Conservation (phyloP, 257 asterid species). For the Ehretia macrophylla region DNA sequence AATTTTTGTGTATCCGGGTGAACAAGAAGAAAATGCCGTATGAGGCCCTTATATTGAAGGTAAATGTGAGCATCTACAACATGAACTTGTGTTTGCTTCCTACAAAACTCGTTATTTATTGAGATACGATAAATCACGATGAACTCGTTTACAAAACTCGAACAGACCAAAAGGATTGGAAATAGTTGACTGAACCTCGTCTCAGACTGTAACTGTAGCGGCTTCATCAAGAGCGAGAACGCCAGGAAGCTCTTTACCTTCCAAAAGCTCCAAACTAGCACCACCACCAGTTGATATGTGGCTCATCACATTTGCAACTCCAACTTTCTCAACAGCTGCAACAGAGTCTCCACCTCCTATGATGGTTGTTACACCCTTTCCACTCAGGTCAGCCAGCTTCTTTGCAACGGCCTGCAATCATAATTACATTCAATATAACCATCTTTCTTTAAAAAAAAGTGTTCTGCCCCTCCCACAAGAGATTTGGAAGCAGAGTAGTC, state of each 20-base stretch:
- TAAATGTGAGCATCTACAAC: constrained; percentile 34
- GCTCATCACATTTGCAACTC: constrained; percentile 77
- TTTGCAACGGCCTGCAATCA: constrained; percentile 62
- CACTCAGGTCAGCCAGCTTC: constrained; percentile 74
- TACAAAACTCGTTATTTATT: constrained; percentile 13
- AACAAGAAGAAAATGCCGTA: too few relatives aligned
- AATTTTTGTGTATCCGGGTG: too few relatives aligned
- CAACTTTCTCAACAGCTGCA: constrained; percentile 87
- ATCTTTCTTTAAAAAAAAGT: background rate
- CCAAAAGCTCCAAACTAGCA: constrained; percentile 86
- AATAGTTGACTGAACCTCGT: constrained; percentile 16
- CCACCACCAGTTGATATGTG: constrained; percentile 95
- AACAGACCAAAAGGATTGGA: constrained; percentile 20
- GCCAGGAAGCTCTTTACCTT: constrained; percentile 80
- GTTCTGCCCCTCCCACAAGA: too few relatives aligned
- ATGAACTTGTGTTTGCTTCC: constrained; percentile 30
- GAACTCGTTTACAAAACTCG: constrained; percentile 28
- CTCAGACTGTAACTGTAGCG: constrained; percentile 57
- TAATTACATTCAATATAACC: background rate
- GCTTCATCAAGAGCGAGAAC: constrained; percentile 84
- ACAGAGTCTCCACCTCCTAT: constrained; percentile 97
- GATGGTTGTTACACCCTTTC: constrained; percentile 78
- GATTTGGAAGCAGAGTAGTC: too few relatives aligned
- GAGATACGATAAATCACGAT: background rate
- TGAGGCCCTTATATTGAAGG: too few relatives aligned